Conservation (phyloP, 129 eudicot genomes). For the Flaveria ramosissima region DNA sequence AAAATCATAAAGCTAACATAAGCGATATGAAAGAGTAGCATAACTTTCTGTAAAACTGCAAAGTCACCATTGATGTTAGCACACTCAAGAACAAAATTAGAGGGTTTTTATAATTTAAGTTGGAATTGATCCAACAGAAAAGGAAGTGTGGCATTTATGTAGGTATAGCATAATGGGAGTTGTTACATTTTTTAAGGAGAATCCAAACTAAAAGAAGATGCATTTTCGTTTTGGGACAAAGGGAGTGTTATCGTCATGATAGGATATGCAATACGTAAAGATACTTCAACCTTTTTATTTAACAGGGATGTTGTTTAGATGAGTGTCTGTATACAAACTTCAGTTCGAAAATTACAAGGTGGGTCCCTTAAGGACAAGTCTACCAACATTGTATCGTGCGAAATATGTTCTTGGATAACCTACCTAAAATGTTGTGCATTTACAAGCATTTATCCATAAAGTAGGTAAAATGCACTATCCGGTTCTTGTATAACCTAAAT, state of each 20-base stretch:
- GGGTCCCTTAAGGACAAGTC: conserved; percentile 4
- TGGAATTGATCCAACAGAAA: neutral
- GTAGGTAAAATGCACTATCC: conserved; percentile 1
- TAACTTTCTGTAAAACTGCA: neutral
- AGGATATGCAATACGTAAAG: neutral
- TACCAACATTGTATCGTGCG: neutral
- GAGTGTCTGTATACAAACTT: neutral
- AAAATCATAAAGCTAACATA: neutral
- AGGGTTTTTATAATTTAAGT: neutral
- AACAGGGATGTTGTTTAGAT: neutral
- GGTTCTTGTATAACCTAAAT: neutral
- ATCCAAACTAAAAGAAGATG: too few species aligned
- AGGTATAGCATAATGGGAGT: too few species aligned
- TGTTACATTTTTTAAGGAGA: too few species aligned
- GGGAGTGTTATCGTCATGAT: neutral
- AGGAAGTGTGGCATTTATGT: too few species aligned
- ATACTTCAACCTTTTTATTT: neutral
- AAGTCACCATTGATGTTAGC: conserved; percentile 2
- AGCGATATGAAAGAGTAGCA: neutral
- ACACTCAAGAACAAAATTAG: neutral
- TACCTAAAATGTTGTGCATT: conserved; percentile 6
- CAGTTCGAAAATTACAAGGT: neutral
- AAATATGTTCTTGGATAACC: conserved; percentile 14
- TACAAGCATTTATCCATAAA: neutral
- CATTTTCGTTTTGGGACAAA: too few species aligned